phyloP scores from a whole-genome alignment of 1,284 basidiomycete species.

The Lignosus rhinocerotis region DNA sequence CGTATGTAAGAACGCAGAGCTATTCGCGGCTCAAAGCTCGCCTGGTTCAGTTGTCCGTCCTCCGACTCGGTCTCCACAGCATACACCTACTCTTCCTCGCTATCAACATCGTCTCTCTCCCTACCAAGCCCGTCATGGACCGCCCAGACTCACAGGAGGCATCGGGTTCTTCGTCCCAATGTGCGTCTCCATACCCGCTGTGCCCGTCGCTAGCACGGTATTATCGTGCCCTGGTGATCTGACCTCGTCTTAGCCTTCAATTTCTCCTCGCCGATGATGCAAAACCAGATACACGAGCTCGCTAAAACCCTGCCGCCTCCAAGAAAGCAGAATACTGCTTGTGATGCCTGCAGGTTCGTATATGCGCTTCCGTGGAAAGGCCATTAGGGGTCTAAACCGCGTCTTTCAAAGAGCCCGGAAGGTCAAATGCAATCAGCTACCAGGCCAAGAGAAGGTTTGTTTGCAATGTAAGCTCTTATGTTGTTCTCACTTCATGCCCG shows the following conservation, averaged over 20 bases:
- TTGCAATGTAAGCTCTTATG: slow-evolving; percentile 14
- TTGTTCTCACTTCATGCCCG: slow-evolving; percentile 2
- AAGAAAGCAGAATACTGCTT: slow-evolving; percentile 87
- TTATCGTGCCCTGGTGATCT: slow-evolving; percentile 10
- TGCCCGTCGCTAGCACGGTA: not conserved
- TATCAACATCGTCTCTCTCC: not conserved
- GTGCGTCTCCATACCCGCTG: slow-evolving; percentile 10
- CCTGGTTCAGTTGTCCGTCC: not conserved
- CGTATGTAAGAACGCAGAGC: slow-evolving; percentile 21
- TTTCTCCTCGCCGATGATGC: slow-evolving; percentile 62
- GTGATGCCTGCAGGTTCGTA: slow-evolving; percentile 79
- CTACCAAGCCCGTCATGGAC: slow-evolving; percentile 12
- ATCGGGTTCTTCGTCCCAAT: slow-evolving; percentile 20
- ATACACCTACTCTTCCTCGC: not conserved
- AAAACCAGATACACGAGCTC: slow-evolving; percentile 76
- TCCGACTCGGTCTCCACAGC: not conserved
- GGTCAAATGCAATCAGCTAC: slow-evolving; percentile 78
- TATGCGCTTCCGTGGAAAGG: not conserved
- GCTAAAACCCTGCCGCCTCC: slow-evolving; percentile 75
- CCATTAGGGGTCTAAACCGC: slow-evolving; percentile 22
- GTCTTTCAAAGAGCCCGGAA: slow-evolving; percentile 61
- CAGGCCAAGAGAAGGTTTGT: slow-evolving; percentile 75
- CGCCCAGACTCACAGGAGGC: slow-evolving; percentile 14
- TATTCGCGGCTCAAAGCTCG: slow-evolving; percentile 3
- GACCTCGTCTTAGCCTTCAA: slow-evolving; percentile 46